Evolutionary conservation across 768 basidiomycete species (phyloP), one percentile per base, ranked within the genome.

Genomic region (Kwoniella newhampshirensis): DNA sequence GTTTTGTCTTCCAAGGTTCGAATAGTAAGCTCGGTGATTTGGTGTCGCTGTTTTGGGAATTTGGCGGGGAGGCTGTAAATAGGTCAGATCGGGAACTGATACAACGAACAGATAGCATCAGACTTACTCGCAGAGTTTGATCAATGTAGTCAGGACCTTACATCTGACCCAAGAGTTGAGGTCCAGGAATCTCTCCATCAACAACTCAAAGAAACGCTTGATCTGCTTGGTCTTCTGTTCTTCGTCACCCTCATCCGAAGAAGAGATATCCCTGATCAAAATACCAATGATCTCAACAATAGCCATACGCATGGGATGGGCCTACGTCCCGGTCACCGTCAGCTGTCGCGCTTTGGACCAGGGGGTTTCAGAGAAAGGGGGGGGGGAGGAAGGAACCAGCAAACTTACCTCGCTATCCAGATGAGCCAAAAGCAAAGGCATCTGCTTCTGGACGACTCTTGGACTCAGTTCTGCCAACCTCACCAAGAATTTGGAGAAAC

Each of bases 281-380:
- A 81, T 79, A 4, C 90, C 91, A 37, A 98, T 84, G 55, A 93
- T 83, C 73, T 98, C 94, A 48, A 99, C 84, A 54, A 99, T 81
- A 1, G 91, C 90, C 80, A 91, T 87, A 39, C 96, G 90, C 86
- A 99, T 92, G 0, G 92, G 89, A 71, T 98, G 96, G 0, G 92
- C 86, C 91, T 96, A n/a, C n/a, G n/a, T n/a, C n/a, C n/a, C n/a
- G n/a, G n/a, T n/a, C n/a, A n/a, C n/a, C n/a, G n/a, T n/a, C n/a
- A n/a, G n/a, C n/a, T n/a, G n/a, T n/a, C n/a, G n/a, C n/a, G n/a
- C n/a, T n/a, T n/a, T n/a, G 36, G 9, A n/a, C n/a, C 36, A 37
- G 36, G 11, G 9, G 36, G 36, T 37, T 9, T 37, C 36, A 9
- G 36, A 37, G 36, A 9, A 37, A n/a, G 9, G n/a, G 36, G 36